Evolutionary conservation across 345 rosid species (phyloP).

Genomic region (Populus tremula): DNA sequence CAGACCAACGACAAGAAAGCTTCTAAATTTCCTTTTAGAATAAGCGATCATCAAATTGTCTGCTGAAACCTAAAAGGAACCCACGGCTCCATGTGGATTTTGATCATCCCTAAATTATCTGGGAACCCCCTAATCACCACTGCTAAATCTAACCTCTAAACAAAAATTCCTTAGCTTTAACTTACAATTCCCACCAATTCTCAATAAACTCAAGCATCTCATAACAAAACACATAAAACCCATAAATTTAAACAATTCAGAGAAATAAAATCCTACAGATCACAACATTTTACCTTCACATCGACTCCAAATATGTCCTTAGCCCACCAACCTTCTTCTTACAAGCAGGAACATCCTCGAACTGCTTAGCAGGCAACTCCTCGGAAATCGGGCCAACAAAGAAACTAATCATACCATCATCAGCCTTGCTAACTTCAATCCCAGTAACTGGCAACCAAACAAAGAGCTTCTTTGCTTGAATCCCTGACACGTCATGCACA

Average conservation of each 20-base stretch:
- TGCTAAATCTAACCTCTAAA: too few species aligned
- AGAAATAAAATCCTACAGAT: background rate
- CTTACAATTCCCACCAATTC: background rate
- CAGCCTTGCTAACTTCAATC: conserved; percentile 38
- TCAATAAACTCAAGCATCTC: background rate
- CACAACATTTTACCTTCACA: conserved; percentile 26
- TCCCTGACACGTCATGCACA: conserved; percentile 53
- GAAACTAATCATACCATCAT: conserved; percentile 49
- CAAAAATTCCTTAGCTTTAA: too few species aligned
- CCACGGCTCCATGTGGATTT: background rate
- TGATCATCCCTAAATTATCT: background rate
- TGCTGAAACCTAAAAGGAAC: background rate
- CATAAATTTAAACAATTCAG: background rate
- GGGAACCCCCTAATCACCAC: background rate
- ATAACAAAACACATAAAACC: background rate
- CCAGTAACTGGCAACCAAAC: conserved; percentile 63
- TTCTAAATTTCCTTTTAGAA: background rate
- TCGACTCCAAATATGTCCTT: conserved; percentile 23
- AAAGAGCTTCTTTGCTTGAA: conserved; percentile 62
- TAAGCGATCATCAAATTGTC: background rate
- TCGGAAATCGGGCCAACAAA: conserved; percentile 67
- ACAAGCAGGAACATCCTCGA: conserved; percentile 55
- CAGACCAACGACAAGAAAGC: background rate
- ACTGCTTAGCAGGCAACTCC: conserved; percentile 58
- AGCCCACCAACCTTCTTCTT: conserved; percentile 27